Base-by-base conservation (phyloP, 1,139 yeast species). In the Meyerozyma athensensis region DNA sequence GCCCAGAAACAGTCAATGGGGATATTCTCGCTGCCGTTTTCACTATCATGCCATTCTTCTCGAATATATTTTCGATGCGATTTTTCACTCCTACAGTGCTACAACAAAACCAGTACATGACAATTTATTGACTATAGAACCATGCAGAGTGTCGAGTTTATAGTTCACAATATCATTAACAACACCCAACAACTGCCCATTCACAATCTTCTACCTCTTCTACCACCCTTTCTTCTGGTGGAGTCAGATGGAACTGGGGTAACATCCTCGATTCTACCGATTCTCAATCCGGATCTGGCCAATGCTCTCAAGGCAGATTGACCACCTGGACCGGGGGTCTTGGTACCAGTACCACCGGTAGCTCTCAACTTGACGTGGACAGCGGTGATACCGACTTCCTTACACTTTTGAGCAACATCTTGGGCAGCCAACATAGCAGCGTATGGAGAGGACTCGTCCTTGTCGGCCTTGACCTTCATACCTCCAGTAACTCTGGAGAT, bases 311-410 rank as follows among this genome's bases (percentile, higher is more conserved):
- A 80, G 73, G 99, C 99, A 54, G 97, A 86, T 81, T 92, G 98
- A 78, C 97, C 98, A 86, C 99, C 99, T 77, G 99, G 99, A 79
- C 99, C 99, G 74, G 98, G 99, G 72, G 99, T 90, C 87, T 94
- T 94, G 76, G 98, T 86, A 72, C 86, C 89, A 61, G 98, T 94
- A 83, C 99, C 99, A 82, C 99, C 99, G 59, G 97, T 90, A 69
- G 97, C 99, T 86, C 98, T 89, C 75, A 94, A 82, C 81, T 94
- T 94, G 73, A 94, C 81, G 84, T 94, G 98, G 65, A 94, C 96
- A 58, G 99, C 99, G 63, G 95, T 94, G 70, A 94, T 90, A 72
- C 99, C 99, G 58, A 94, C 97, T 79, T 94, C 98, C 83, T 90
- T 90, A 84, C 97, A 90, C 74, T 85, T 87, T 61, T 73, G 94